Base-by-base conservation (phyloP, 2,329 filamentous ascomycete species). In the Diaporthe citriasiana region DNA sequence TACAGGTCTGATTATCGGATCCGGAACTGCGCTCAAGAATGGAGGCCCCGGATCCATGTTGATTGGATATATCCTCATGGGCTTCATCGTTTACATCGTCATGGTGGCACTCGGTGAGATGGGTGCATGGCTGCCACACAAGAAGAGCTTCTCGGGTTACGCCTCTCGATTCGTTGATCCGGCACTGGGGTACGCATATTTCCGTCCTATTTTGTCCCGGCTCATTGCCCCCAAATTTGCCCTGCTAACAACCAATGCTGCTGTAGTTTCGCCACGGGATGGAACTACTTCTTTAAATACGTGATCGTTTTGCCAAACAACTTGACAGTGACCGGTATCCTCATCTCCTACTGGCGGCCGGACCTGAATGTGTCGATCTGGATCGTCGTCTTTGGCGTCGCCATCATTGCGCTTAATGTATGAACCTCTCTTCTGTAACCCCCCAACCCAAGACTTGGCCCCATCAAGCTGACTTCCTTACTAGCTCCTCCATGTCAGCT, bases 81-180 rank as follows among this genome's bases (percentile, higher is more conserved):
- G 83, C 71, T 78, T 85, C 6, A 85, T 90, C 63, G 87, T 91
- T 35, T 90, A 85, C 80, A 87, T 86, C n/a, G 87, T 90, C 78
- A 91, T 91, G 86, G 82, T 83, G 22, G 81, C 80, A 12, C 77
- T 84, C 22, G 82, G 82, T 19, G 82, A 84, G 73, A 81, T 82
- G 78, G 78, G 79, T 1, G 74, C 81, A 0, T 79, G 78, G 19
- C 57, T 81, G 4, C 80, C 80, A 0, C 78, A 79, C 63, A 77
- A 79, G 25, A 79, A 80, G 60, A 78, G 79, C 0, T 82, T 82
- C 65, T 72, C 75, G 19, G 79, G 80, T 0, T 81, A 81, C 40
- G 80, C 81, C 0, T 79, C 77, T 10, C 76, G 80, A 5, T 78
- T 81, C 53, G 79, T 81, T 30, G 81, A 82, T 19, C 81, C 80